These are phyloP conservation scores for Ensete ventricosum DNA, from an alignment of 176 grass and related monocot species.

Conservation along the genomic window DNA sequence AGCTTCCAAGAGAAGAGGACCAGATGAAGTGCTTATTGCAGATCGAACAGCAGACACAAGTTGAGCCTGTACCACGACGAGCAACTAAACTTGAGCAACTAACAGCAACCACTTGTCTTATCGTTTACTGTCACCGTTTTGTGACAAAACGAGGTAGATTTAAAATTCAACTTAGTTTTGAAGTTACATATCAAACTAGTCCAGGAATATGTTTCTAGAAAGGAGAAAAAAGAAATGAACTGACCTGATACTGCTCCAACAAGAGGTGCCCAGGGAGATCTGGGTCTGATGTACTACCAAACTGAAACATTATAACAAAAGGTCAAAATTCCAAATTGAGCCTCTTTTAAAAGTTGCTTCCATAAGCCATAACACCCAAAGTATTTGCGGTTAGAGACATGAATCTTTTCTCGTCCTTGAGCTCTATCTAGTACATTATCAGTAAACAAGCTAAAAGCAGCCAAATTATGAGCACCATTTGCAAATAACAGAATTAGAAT, in stretches of 20 bases:
- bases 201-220: not conserved
- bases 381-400: too few relatives aligned
- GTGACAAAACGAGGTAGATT: not conserved
- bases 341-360: not conserved
- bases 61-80: slow-evolving; percentile 70
- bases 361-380: too few relatives aligned
- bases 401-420: not conserved
- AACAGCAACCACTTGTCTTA: not conserved
- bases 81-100: not conserved
- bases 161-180: not conserved
- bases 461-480: not conserved
- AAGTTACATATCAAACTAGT: not conserved
- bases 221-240: not conserved
- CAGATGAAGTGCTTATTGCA: slow-evolving; percentile 63
- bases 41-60: slow-evolving; percentile 93
- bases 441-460: not conserved
- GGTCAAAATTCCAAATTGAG: not conserved
- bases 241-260: slow-evolving; percentile 93
- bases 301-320: slow-evolving; percentile 43
- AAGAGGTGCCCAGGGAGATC: slow-evolving; percentile 97
- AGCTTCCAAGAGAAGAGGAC: slow-evolving; percentile 86
- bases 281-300: slow-evolving; percentile 66
- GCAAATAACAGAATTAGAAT: not conserved
- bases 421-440: not conserved
- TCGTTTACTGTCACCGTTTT: not conserved